Percentiles rank a stretch among this genome's conserved stretches.
Conservation (phyloP, 2,329 filamentous ascomycete species). For the Aureobasidium subglaciale region DNA sequence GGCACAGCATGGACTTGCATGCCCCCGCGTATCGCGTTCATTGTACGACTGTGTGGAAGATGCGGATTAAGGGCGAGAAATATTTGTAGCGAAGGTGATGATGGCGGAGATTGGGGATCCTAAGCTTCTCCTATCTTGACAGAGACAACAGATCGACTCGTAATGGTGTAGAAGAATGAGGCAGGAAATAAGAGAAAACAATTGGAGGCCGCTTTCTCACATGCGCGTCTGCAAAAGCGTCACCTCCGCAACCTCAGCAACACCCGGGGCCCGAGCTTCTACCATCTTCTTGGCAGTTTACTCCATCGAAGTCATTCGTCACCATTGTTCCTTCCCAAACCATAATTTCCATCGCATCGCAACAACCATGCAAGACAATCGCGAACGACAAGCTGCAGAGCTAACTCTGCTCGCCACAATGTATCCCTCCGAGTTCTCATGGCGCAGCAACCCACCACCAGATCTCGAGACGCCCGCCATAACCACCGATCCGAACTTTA, state of each 20-base stretch:
- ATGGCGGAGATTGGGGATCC: neutral
- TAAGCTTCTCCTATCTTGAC: neutral
- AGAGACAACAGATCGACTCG: neutral
- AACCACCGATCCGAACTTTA: slow-evolving; percentile 10
- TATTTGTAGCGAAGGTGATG: neutral
- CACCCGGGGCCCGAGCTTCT: slow-evolving; percentile 5
- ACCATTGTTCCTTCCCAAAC: neutral
- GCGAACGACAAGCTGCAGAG: slow-evolving; percentile 17
- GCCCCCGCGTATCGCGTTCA: slow-evolving; percentile 23
- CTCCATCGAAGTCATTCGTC: neutral
- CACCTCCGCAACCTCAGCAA: slow-evolving; percentile 7
- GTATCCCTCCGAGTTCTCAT: slow-evolving; percentile 20
- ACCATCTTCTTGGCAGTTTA: neutral
- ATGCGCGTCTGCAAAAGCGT: neutral
- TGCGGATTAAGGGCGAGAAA: neutral
- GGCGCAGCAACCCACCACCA: slow-evolving; percentile 11
- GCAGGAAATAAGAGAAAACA: neutral
- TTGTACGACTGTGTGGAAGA: neutral
- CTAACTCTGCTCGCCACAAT: slow-evolving; percentile 17
- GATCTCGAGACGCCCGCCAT: neutral
- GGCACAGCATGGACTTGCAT: slow-evolving; percentile 63
- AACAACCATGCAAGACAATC: slow-evolving; percentile 10
- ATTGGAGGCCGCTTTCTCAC: neutral
- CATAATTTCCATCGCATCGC: neutral
- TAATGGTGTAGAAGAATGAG: neutral